Evolutionary conservation across 2,329 filamentous ascomycete species (phyloP), one percentile per base, ranked within the genome.

Genomic region (Colletotrichum tanaceti): DNA sequence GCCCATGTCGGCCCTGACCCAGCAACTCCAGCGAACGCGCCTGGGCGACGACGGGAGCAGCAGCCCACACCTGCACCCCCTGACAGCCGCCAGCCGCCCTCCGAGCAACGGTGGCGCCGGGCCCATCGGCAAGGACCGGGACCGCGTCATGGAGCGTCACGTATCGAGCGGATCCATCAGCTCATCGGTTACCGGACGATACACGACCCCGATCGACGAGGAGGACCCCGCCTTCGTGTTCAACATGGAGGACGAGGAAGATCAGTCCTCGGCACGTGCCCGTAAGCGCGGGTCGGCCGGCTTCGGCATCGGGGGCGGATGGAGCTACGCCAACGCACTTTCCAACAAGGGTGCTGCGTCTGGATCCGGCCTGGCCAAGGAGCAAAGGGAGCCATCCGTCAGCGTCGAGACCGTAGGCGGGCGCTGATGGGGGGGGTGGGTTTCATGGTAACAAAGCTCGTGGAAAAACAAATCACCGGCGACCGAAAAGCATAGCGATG

Each of bases 221-320:
- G 88, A 90, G 72, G 87, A 90, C 63, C 82, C 86, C 4, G 85
- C 87, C 32, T 89, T 90, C 71, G 86, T 90, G 16, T 90, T 90
- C 75, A 87, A 81, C 74, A 90, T 90, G 88, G 88, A 90, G 72
- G 87, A 89, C 63, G 86, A 87, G 32, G 87, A 89, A 39, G 79
- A 84, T 24, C 79, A 84, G 44, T 78, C 77, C 13, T 79, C 81
- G 20, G 78, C 80, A 63, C 79, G 81, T 49, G 80, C 81, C 11
- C 78, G 83, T 59, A 87, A 87, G 77, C 83, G 85, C 63, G 80
- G 77, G 1, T 85, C 85, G 2, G 82, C 81, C 5, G 82, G 82
- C 14, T 73, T 83, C 44, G 76, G 75, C 57, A 77, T 81, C 61
- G 76, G 77, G 5, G 76, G 76, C 28, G 79, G 79, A 66, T 79